phyloP scores from a whole-genome alignment of 108 stramenopile genomes.

The Mayamaea pseudoterrestris region DNA sequence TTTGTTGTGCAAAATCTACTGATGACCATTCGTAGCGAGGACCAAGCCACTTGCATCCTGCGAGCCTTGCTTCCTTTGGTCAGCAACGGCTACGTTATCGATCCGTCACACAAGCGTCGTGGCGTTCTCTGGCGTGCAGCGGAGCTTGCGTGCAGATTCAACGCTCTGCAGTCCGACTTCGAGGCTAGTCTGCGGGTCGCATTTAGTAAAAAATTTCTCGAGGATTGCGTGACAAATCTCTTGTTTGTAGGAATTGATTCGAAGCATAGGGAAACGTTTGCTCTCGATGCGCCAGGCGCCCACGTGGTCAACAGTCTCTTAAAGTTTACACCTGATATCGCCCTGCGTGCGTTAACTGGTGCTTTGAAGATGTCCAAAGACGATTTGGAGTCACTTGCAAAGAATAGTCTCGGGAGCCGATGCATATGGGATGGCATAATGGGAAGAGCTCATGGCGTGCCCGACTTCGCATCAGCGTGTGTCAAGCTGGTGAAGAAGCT shows the following conservation, averaged over 20 bases:
- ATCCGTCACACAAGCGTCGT: conserved; percentile 24
- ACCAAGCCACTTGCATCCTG: conserved; percentile 44
- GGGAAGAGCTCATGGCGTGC: conserved; percentile 36
- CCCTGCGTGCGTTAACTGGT: conserved; percentile 42
- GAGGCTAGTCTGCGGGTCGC: no score
- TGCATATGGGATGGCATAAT: conserved; percentile 76
- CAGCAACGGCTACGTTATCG: conserved; percentile 41
- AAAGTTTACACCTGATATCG: no score
- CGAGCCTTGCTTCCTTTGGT: conserved; percentile 42
- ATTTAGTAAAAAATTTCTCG: no score
- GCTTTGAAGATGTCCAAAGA: conserved; percentile 27
- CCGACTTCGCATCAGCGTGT: conserved; percentile 22
- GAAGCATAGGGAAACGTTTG: no score
- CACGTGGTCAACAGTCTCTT: no score
- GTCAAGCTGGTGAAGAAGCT: conserved; percentile 31
- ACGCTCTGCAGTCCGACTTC: no score
- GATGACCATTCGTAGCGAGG: conserved; percentile 35
- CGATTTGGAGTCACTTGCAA: conserved; percentile 43
- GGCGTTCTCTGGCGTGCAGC: conserved; percentile 68
- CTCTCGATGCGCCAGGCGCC: no score
- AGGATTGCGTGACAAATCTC: no score
- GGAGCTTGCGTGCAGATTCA: conserved; percentile 61
- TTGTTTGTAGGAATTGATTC: no score
- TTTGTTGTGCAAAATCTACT: conserved; percentile 70
- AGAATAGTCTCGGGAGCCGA: conserved; percentile 72